Percentiles rank a stretch among this genome's conserved stretches.
Conservation (phyloP, 495 filamentous ascomycete genomes). For the Choiromyces venosus region DNA sequence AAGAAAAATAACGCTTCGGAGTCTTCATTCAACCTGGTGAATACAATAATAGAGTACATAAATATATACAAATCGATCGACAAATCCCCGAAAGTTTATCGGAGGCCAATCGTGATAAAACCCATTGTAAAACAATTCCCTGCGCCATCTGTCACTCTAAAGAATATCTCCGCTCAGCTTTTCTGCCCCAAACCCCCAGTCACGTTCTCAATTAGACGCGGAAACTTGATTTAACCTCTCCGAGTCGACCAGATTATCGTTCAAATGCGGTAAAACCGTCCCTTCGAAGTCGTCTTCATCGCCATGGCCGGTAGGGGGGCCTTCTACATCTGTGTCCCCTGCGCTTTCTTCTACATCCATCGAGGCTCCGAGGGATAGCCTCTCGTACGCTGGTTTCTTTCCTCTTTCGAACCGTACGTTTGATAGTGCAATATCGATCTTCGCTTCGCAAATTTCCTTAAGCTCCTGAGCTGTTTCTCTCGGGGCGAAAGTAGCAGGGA, state of each 20-base stretch:
- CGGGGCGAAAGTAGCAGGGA: conserved; percentile 71
- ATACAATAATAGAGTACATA: not conserved
- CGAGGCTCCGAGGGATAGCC: not conserved
- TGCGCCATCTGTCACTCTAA: not conserved
- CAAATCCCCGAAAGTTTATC: not conserved
- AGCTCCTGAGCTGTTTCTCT: conserved; percentile 71
- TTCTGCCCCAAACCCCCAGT: not conserved
- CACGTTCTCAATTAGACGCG: not conserved
- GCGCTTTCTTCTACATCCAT: not conserved
- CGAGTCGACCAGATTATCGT: not conserved
- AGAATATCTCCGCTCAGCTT: not conserved
- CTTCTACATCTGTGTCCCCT: not conserved
- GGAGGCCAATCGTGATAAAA: not conserved
- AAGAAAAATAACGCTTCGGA: not conserved
- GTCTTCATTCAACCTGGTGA: not conserved
- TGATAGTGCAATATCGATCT: conserved; percentile 53
- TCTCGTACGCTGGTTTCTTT: not conserved
- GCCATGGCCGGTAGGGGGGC: not conserved
- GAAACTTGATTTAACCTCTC: not conserved
- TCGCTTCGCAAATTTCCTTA: conserved; percentile 70
- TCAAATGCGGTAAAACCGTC: not conserved
- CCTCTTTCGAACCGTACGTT: conserved; percentile 12
- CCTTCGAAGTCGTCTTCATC: not conserved
- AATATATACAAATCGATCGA: not conserved
- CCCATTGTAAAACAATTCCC: not conserved